Percentiles rank a stretch among this genome's conserved stretches.
phyloP scores from a whole-genome alignment of 805 yeast genomes.

The Danielozyma ontarioensis region DNA sequence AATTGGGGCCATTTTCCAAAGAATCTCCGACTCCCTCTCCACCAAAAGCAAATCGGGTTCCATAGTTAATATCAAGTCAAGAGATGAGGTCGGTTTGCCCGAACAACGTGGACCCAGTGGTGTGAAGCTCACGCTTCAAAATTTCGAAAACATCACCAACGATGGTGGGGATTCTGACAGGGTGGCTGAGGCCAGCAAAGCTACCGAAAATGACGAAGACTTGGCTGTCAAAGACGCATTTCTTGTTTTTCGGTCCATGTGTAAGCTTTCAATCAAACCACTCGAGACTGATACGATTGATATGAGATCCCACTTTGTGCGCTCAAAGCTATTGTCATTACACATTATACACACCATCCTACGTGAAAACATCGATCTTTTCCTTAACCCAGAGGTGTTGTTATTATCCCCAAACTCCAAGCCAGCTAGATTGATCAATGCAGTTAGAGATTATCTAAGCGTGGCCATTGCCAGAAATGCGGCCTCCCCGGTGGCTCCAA shows the following conservation, averaged over 20 bases:
- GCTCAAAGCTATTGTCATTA: conserved; percentile 84
- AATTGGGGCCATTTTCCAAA: conserved; percentile 77
- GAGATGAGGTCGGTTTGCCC: no score
- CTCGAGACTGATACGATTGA: conserved; percentile 73
- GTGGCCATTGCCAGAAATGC: conserved; percentile 85
- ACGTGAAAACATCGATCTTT: conserved; percentile 78
- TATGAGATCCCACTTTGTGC: conserved; percentile 85
- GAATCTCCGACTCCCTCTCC: conserved; percentile 34
- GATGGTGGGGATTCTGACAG: conserved; percentile 47
- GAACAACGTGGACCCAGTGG: not conserved
- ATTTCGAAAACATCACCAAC: conserved; percentile 51
- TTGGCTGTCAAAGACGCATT: conserved; percentile 84
- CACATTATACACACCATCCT: conserved; percentile 84
- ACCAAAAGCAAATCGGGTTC: conserved; percentile 2
- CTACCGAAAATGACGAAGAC: conserved; percentile 54
- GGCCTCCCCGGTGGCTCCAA: conserved; percentile 85
- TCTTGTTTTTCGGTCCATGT: conserved; percentile 88
- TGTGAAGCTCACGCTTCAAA: conserved; percentile 46
- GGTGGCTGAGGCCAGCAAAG: conserved; percentile 43
- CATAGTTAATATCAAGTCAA: not conserved
- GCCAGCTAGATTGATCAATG: conserved; percentile 62
- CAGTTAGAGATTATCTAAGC: conserved; percentile 80
- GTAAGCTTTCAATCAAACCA: conserved; percentile 82
- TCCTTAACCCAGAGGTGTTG: conserved; percentile 54
- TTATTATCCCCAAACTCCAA: conserved; percentile 45